Percentiles rank a stretch among this genome's conserved stretches.
Conservation (phyloP, 75 land plant species). For the Azolla pinnata region DNA sequence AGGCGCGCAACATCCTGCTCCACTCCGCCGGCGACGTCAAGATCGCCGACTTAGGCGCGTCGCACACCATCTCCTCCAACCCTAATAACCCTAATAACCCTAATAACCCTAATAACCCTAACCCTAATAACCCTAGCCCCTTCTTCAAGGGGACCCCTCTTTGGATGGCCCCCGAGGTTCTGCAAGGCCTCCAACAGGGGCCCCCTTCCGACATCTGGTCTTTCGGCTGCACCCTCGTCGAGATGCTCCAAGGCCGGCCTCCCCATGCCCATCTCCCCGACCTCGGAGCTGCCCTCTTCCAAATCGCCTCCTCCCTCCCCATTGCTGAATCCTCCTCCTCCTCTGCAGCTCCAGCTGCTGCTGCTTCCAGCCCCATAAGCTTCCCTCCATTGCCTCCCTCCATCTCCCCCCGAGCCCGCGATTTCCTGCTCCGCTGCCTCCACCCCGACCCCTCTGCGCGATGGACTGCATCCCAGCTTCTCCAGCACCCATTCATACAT, state of each 20-base stretch:
- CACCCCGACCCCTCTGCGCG: slow-evolving; percentile 25
- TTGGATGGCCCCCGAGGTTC: slow-evolving; percentile 37
- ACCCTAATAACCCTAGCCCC: background rate
- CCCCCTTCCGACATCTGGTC: slow-evolving; percentile 38
- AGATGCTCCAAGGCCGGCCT: slow-evolving; percentile 26
- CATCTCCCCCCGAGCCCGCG: slow-evolving; percentile 22
- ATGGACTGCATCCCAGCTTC: slow-evolving; percentile 25
- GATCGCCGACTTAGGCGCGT: slow-evolving; percentile 85
- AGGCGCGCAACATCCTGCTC: slow-evolving; percentile 47
- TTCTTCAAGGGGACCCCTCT: slow-evolving; percentile 25
- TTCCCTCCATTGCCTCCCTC: slow-evolving; percentile 14
- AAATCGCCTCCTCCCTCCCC: slow-evolving; percentile 29
- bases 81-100: background rate
- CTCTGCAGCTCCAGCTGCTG: too few species aligned
- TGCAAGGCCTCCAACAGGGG: slow-evolving; percentile 17
- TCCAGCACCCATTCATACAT: slow-evolving; percentile 20
- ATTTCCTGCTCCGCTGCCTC: slow-evolving; percentile 31
- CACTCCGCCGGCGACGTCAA: slow-evolving; percentile 30
- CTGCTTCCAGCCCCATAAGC: slow-evolving; percentile 5
- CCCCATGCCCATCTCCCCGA: slow-evolving; percentile 23
- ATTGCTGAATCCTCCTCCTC: too few species aligned
- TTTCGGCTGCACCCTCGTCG: slow-evolving; percentile 31
- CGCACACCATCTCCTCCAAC: slow-evolving; percentile 4
- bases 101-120: background rate
- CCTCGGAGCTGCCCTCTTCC: slow-evolving; percentile 12